These are phyloP conservation scores for Pleurotus giganteus DNA, from an alignment of 768 basidiomycete genomes.

Conservation along the genomic window DNA sequence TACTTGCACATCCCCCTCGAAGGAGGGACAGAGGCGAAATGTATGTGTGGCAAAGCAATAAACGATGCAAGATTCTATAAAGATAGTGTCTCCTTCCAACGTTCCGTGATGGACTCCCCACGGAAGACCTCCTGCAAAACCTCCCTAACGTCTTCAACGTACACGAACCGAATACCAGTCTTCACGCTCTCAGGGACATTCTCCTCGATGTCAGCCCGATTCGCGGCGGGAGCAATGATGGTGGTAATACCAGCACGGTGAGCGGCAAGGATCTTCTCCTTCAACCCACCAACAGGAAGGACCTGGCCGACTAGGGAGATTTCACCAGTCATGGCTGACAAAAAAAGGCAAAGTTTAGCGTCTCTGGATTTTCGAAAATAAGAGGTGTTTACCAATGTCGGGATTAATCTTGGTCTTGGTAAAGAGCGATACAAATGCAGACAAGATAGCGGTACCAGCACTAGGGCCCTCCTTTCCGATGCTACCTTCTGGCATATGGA, in stretches of 20 bases:
- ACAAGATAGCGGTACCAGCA: conserved; percentile 91
- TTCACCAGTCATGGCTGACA: conserved; percentile 94
- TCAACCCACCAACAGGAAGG: conserved; percentile 91
- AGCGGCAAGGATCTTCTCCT: conserved; percentile 95
- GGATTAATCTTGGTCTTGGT: conserved; percentile 80
- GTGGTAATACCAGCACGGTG: conserved; percentile 97
- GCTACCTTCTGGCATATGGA: conserved; percentile 96
- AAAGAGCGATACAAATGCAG: conserved; percentile 90
- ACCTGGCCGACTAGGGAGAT: conserved; percentile 96
- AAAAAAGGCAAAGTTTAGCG: not conserved
- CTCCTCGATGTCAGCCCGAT: conserved; percentile 93
- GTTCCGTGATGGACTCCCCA: conserved; percentile 51
- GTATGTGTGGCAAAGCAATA: conserved; percentile 3
- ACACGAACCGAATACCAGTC: conserved; percentile 91
- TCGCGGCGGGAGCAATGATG: conserved; percentile 82
- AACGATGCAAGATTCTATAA: conserved; percentile 1
- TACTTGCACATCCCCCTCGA: not conserved
- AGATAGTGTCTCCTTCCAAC: conserved; percentile 64
- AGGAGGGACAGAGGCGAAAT: not conserved
- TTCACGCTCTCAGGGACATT: conserved; percentile 97
- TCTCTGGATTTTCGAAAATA: not conserved
- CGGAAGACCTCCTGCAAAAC: conserved; percentile 87
- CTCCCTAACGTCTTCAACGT: conserved; percentile 90
- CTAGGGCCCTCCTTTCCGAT: conserved; percentile 96
- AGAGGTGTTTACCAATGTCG: conserved; percentile 70